A percentile compares a stretch with the other conserved stretches of the same genome.
phyloP scores from a whole-genome alignment of 805 yeast species.

The Cyberlindnera mycetangii region DNA sequence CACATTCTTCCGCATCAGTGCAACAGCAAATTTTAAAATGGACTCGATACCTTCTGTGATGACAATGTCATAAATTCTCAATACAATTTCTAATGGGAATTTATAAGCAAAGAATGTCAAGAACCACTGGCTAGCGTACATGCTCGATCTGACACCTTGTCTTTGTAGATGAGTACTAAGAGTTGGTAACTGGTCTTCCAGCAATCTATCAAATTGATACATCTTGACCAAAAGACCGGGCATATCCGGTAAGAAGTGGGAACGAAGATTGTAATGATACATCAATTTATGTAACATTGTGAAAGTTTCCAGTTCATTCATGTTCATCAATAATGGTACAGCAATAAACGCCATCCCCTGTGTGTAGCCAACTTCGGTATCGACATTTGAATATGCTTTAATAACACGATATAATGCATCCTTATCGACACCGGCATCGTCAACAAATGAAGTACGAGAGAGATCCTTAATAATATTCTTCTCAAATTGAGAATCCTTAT shows the following conservation, averaged over 20 bases:
- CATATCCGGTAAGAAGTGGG: constrained; percentile 84
- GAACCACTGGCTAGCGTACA: constrained; percentile 99
- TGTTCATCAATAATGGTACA: constrained; percentile 78
- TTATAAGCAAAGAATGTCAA: constrained; percentile 92
- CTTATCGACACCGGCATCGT: constrained; percentile 48
- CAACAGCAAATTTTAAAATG: constrained; percentile 77
- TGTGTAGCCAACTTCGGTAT: constrained; percentile 93
- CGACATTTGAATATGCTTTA: constrained; percentile 80
- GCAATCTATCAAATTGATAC: constrained; percentile 85
- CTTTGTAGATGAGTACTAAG: constrained; percentile 72
- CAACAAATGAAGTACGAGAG: constrained; percentile 79
- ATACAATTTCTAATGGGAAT: constrained; percentile 85
- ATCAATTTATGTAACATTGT: constrained; percentile 75
- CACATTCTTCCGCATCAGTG: constrained; percentile 71
- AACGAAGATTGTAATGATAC: constrained; percentile 80
- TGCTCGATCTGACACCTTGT: constrained; percentile 86
- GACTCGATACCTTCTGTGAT: constrained; percentile 92
- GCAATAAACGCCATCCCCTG: constrained; percentile 97
- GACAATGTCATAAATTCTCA: constrained; percentile 83
- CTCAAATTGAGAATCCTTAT: constrained; percentile 62
- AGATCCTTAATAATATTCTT: constrained; percentile 78
- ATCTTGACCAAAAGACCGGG: constrained; percentile 83
- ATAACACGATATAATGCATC: constrained; percentile 71
- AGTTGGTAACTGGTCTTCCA: constrained; percentile 74
- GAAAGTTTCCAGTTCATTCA: constrained; percentile 83